Percentiles rank a stretch among this genome's conserved stretches.
phyloP scores from a whole-genome alignment of 176 grass and related monocot species.

The Oryza brachyantha region DNA sequence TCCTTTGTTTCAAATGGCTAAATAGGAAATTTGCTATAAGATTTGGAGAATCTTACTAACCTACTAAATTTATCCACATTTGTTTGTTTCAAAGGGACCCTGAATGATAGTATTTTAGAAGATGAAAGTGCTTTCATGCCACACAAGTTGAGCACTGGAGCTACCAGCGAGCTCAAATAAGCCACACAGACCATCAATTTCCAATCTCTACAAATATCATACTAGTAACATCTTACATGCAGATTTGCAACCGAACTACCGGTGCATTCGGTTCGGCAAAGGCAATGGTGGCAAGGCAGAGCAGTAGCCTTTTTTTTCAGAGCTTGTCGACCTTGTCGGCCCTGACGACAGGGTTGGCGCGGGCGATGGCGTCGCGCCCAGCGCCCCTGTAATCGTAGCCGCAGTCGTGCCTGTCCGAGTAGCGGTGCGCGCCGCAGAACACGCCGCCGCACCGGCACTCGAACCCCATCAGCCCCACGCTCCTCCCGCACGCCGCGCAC shows the following conservation, averaged over 20 bases:
- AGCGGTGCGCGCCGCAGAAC: conserved; percentile 66
- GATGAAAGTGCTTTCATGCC: neutral
- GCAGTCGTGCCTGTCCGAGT: conserved; percentile 63
- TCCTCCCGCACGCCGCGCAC: conserved; percentile 37
- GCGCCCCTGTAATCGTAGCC: conserved; percentile 55
- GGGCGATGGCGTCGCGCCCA: conserved; percentile 54
- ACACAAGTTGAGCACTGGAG: neutral
- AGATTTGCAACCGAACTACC: neutral
- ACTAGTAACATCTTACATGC: neutral
- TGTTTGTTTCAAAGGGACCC: no score
- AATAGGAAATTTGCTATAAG: no score
- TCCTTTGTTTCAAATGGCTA: no score
- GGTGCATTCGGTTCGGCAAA: neutral
- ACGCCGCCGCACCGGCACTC: conserved; percentile 66
- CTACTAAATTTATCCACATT: no score
- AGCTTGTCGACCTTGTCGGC: conserved; percentile 60
- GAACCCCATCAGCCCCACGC: conserved; percentile 69
- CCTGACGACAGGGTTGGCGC: conserved; percentile 62
- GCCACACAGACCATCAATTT: neutral
- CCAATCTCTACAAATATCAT: neutral
- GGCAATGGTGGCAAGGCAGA: neutral
- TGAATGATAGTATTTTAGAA: neutral
- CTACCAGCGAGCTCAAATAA: neutral
- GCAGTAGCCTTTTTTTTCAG: conserved; percentile 22
- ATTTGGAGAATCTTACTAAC: no score